phyloP scores from a whole-genome alignment of 1,139 yeast species.

The Scheffersomyces lignicola region DNA sequence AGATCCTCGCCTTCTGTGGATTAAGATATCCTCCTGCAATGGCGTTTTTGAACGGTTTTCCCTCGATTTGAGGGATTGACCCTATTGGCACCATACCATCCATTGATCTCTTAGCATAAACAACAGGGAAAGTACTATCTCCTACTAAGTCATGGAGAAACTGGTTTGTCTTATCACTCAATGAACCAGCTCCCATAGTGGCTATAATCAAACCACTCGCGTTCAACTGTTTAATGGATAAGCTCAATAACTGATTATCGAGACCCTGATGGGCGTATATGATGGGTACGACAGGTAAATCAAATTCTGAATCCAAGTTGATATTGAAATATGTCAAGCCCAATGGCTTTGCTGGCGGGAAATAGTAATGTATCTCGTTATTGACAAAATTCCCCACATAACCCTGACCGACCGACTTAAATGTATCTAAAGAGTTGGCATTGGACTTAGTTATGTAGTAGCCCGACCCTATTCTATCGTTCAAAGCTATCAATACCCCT shows the following conservation, averaged over 20 bases:
- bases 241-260: constrained; percentile 45
- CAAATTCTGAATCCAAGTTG: constrained; percentile 12
- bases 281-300: constrained; percentile 48
- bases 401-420: constrained; percentile 68
- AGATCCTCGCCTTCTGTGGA: constrained; percentile 65
- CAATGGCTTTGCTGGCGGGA: constrained; percentile 60
- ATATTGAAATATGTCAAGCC: constrained; percentile 47
- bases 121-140: constrained; percentile 47
- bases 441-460: constrained; percentile 69
- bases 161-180: constrained; percentile 52
- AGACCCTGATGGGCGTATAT: constrained; percentile 64
- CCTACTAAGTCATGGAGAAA: constrained; percentile 33
- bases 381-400: constrained; percentile 69
- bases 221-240: constrained; percentile 43
- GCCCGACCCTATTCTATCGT: constrained; percentile 69
- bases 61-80: constrained; percentile 37
- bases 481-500: constrained; percentile 63
- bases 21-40: constrained; percentile 67
- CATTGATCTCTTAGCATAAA: constrained; percentile 66
- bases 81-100: constrained; percentile 43
- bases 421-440: constrained; percentile 68
- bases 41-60: constrained; percentile 20
- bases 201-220: constrained; percentile 61
- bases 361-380: constrained; percentile 63
- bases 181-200: constrained; percentile 71